Percentiles rank a stretch among this genome's conserved stretches.
Evolutionary conservation across 2,329 filamentous ascomycete species (phyloP).

Genomic region (Parastagonospora avenae): DNA sequence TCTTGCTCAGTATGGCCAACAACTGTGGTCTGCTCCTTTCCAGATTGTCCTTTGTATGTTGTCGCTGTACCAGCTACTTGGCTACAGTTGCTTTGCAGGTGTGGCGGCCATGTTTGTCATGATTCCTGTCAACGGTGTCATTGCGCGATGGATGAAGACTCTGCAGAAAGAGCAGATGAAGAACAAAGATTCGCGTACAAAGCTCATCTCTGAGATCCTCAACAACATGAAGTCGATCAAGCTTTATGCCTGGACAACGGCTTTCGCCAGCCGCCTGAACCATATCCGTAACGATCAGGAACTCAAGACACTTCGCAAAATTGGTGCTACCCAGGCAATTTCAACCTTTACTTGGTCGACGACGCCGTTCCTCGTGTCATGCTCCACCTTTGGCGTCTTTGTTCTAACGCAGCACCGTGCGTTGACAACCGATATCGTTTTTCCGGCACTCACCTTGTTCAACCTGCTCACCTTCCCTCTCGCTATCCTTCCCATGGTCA

Average conservation of each 20-base stretch:
- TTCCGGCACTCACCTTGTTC: constrained; percentile 90
- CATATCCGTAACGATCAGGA: constrained; percentile 95
- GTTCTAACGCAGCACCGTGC: constrained; percentile 82
- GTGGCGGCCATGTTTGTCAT: constrained; percentile 95
- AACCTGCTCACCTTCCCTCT: constrained; percentile 95
- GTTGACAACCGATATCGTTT: constrained; percentile 91
- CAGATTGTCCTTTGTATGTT: constrained; percentile 96
- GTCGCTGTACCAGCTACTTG: constrained; percentile 93
- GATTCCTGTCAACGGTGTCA: constrained; percentile 93
- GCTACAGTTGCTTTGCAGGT: constrained; percentile 92
- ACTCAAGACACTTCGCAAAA: constrained; percentile 92
- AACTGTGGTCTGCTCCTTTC: constrained; percentile 95
- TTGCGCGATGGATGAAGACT: constrained; percentile 90
- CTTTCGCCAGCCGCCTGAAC: constrained; percentile 97
- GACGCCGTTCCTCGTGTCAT: constrained; percentile 96
- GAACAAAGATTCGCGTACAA: constrained; percentile 93
- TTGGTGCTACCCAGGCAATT: constrained; percentile 89
- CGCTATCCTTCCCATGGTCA: constrained; percentile 94
- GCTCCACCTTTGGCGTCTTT: constrained; percentile 93
- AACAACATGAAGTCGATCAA: constrained; percentile 99
- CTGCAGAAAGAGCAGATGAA: constrained; percentile 98
- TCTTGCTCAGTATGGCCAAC: constrained; percentile 91
- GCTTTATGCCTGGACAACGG: constrained; percentile 94
- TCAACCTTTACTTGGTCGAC: constrained; percentile 99
- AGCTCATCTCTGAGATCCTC: constrained; percentile 94